Percentiles rank a stretch among this genome's conserved stretches.
These are phyloP conservation scores for Trichoderma asperellum DNA, from an alignment of 2,329 filamentous ascomycete genomes.

Conservation along the genomic window DNA sequence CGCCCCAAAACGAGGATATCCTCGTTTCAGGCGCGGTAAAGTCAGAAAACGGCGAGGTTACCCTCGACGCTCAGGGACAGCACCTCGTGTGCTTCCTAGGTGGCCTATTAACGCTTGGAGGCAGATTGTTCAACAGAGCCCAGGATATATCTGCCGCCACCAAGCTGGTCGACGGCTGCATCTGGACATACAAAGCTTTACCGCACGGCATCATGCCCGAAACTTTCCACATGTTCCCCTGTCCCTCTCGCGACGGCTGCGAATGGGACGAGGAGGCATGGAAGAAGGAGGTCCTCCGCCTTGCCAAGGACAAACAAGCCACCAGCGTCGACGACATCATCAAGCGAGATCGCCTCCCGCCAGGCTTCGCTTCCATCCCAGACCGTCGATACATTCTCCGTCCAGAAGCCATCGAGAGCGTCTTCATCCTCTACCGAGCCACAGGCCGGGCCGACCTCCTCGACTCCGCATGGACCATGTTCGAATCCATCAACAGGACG, in stretches of 20 bases:
- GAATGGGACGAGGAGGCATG: slow-evolving; percentile 44
- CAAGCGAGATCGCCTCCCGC: slow-evolving; percentile 42
- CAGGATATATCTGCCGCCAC: slow-evolving; percentile 53
- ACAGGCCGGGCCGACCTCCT: slow-evolving; percentile 52
- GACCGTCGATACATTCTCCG: slow-evolving; percentile 58
- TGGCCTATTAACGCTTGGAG: slow-evolving; percentile 66
- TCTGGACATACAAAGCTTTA: slow-evolving; percentile 60
- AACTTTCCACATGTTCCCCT: slow-evolving; percentile 49
- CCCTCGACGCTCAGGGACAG: slow-evolving; percentile 50
- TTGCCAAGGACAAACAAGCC: slow-evolving; percentile 26
- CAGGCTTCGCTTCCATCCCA: slow-evolving; percentile 65
- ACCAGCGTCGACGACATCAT: slow-evolving; percentile 36
- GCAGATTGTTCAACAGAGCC: slow-evolving; percentile 55
- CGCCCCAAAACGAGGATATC: slow-evolving; percentile 63
- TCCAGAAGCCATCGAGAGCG: slow-evolving; percentile 57
- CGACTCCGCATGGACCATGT: slow-evolving; percentile 60
- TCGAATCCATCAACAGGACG: slow-evolving; percentile 49
- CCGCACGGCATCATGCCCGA: slow-evolving; percentile 61
- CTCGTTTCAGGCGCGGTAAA: slow-evolving; percentile 62
- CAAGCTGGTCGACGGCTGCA: slow-evolving; percentile 57
- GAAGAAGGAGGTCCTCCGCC: slow-evolving; percentile 41
- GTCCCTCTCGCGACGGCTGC: slow-evolving; percentile 38
- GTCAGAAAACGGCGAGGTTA: slow-evolving; percentile 46
- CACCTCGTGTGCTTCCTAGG: slow-evolving; percentile 69
- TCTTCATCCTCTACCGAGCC: slow-evolving; percentile 58